Conservation (phyloP, 2,329 filamentous ascomycete species). For the Talaromyces rugulosus region DNA sequence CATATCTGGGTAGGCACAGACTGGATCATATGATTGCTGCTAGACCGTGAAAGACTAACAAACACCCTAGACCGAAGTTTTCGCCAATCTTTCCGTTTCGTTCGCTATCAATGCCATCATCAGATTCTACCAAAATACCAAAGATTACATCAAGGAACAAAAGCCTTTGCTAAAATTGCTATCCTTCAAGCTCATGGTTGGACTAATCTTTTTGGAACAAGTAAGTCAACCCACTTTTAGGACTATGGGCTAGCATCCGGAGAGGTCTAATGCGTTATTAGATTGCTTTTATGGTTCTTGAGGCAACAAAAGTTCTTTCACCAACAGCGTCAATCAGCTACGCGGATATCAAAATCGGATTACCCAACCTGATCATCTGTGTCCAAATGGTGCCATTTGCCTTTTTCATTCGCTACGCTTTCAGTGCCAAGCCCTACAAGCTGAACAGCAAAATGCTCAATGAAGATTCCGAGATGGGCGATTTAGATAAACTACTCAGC, state of each 20-base stretch:
- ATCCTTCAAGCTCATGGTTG: constrained; percentile 4
- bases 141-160: constrained; percentile 3
- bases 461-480: neutral
- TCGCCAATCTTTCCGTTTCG: constrained; percentile 2
- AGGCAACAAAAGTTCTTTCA: neutral
- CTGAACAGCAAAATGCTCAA: neutral
- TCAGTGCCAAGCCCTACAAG: neutral
- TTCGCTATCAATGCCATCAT: constrained; percentile 1
- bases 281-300: constrained; percentile 3
- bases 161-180: constrained; percentile 4
- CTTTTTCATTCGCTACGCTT: constrained; percentile 2
- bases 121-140: constrained; percentile 2
- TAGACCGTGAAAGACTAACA: neutral
- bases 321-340: constrained; percentile 1
- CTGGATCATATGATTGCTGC: no score
- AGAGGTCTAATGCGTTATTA: neutral
- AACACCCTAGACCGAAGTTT: neutral
- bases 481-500: neutral
- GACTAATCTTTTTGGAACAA: constrained; percentile 1
- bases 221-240: neutral
- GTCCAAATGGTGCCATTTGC: constrained; percentile 3
- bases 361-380: constrained; percentile 5
- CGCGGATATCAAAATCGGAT: constrained; percentile 5
- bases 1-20: constrained; percentile 3
- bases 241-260: no score